phyloP scores from a whole-genome alignment of 768 basidiomycete species.

The Kockovaella imperatae region DNA sequence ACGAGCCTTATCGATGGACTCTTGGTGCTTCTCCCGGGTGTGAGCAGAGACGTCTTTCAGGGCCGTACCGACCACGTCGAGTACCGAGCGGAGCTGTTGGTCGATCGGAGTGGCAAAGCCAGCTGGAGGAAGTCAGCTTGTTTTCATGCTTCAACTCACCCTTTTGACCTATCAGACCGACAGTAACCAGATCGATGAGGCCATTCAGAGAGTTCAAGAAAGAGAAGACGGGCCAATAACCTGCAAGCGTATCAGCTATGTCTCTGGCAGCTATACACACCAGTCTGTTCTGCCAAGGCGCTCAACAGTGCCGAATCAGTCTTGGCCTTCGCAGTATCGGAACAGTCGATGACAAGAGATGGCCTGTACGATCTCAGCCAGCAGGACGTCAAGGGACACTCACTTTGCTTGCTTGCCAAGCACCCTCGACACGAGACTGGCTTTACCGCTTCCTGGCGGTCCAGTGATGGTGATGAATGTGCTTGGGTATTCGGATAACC shows the following conservation, averaged over 20 bases:
- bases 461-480: slow-evolving; percentile 49
- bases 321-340: slow-evolving; percentile 56
- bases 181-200: slow-evolving; percentile 81
- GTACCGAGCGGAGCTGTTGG: slow-evolving; percentile 75
- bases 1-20: slow-evolving; percentile 46
- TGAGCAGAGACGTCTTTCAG: slow-evolving; percentile 56
- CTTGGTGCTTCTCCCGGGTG: slow-evolving; percentile 44
- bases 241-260: slow-evolving; percentile 10
- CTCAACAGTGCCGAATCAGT: slow-evolving; percentile 60
- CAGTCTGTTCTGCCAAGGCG: slow-evolving; percentile 69
- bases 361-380: slow-evolving; percentile 49
- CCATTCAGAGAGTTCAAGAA: slow-evolving; percentile 72
- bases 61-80: slow-evolving; percentile 66
- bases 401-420: slow-evolving; percentile 41
- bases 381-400: neutral
- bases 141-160: slow-evolving; percentile 46
- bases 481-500: slow-evolving; percentile 73
- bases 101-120: slow-evolving; percentile 71
- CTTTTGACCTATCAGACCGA: slow-evolving; percentile 94
- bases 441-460: slow-evolving; percentile 47
- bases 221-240: slow-evolving; percentile 69
- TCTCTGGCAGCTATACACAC: slow-evolving; percentile 49
- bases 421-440: slow-evolving; percentile 43
- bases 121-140: slow-evolving; percentile 48
- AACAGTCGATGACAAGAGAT: slow-evolving; percentile 74